Percentiles rank a stretch among this genome's conserved stretches.
Conservation (phyloP, 495 filamentous ascomycete species). For the Aspergillus baeticus region DNA sequence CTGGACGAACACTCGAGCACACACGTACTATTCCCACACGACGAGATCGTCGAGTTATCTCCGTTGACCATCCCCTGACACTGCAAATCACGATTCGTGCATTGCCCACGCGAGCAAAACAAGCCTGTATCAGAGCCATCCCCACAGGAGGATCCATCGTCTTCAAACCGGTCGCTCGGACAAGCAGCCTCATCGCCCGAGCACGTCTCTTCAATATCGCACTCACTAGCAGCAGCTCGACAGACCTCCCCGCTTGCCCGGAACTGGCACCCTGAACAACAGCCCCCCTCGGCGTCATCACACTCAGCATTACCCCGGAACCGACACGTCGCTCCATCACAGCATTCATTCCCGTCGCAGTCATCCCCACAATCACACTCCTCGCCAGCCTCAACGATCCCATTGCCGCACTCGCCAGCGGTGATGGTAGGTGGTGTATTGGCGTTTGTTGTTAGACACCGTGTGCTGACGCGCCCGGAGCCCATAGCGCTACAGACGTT, state of each 20-base stretch:
- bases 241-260: conserved; percentile 62
- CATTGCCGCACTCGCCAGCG: conserved; percentile 81
- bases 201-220: conserved; percentile 78
- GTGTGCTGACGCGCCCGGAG: conserved; percentile 63
- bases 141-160: conserved; percentile 64
- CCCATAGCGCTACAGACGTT: conserved; percentile 83
- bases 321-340: conserved; percentile 80
- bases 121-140: conserved; percentile 42
- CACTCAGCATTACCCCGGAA: conserved; percentile 71
- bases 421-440: conserved; percentile 66
- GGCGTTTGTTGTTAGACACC: conserved; percentile 72
- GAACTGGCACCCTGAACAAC: conserved; percentile 74
- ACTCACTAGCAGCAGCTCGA: conserved; percentile 66
- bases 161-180: conserved; percentile 59
- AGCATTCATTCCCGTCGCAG: conserved; percentile 65
- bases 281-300: conserved; percentile 77
- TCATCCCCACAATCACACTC: conserved; percentile 87
- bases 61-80: conserved; percentile 1
- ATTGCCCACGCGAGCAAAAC: conserved; percentile 79
- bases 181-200: conserved; percentile 64
- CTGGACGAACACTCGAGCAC: conserved; percentile 66
- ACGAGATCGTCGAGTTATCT: conserved; percentile 3
- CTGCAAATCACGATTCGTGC: conserved; percentile 70
- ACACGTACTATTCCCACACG: conserved; percentile 65
- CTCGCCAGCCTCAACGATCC: conserved; percentile 88